Percentiles rank a stretch among this genome's conserved stretches.
phyloP scores from a whole-genome alignment of 2,329 filamentous ascomycete genomes.

The Cladorrhinum sp. region DNA sequence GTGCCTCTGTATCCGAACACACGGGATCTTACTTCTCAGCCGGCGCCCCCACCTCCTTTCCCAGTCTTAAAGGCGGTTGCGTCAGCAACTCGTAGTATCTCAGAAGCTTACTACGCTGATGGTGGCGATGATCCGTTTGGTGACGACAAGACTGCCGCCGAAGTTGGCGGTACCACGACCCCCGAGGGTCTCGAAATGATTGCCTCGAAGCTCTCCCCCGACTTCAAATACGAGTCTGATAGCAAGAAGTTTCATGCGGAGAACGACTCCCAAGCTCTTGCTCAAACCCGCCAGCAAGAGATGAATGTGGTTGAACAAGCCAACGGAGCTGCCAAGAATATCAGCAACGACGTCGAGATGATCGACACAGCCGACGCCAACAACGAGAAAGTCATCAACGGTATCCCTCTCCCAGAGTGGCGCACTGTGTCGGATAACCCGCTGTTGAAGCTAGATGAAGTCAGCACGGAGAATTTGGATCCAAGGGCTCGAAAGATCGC shows the following conservation, averaged over 20 bases:
- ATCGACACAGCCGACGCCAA: neutral
- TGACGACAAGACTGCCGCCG: neutral
- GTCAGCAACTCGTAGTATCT: conserved; percentile 18
- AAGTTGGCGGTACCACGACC: neutral
- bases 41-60: conserved; percentile 12
- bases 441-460: conserved; percentile 16
- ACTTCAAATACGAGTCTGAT: neutral
- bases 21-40: neutral
- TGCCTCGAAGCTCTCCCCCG: neutral
- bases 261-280: neutral
- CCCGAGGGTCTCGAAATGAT: neutral
- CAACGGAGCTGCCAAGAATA: neutral
- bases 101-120: conserved; percentile 21
- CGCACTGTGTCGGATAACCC: conserved; percentile 25
- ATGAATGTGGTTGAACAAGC: neutral
- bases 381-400: conserved; percentile 16
- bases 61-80: conserved; percentile 6
- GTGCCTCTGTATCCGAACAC: conserved; percentile 7
- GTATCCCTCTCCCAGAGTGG: conserved; percentile 20
- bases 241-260: neutral
- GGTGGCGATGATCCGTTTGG: conserved; percentile 12
- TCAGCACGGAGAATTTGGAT: conserved; percentile 21
- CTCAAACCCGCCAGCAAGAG: conserved; percentile 1
- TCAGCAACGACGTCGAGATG: neutral
- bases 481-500: conserved; percentile 32